Percentiles rank a stretch among this genome's conserved stretches.
Conservation (phyloP, 1,139 yeast genomes). For the Saccharomyces hybrid region DNA sequence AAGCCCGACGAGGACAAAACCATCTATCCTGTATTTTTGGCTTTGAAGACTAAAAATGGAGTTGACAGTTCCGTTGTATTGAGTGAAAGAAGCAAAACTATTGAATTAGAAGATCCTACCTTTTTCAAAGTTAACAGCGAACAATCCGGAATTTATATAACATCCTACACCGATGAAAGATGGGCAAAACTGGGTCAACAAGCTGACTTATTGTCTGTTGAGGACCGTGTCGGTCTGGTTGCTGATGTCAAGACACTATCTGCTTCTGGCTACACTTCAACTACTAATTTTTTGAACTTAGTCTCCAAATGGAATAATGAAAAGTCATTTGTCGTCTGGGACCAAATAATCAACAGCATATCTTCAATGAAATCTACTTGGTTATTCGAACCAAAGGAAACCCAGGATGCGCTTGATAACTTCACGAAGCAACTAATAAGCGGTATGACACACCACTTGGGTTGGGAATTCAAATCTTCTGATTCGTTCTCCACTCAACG, state of each 20-base stretch:
- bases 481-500: slow-evolving; percentile 71
- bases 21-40: slow-evolving; percentile 78
- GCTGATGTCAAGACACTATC: slow-evolving; percentile 75
- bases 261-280: slow-evolving; percentile 62
- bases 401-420: slow-evolving; percentile 48
- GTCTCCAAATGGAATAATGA: slow-evolving; percentile 64
- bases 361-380: slow-evolving; percentile 57
- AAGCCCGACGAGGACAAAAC: slow-evolving; percentile 61
- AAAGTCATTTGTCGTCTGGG: slow-evolving; percentile 71
- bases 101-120: slow-evolving; percentile 36
- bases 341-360: slow-evolving; percentile 51
- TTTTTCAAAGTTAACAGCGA: slow-evolving; percentile 77
- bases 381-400: slow-evolving; percentile 55
- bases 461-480: slow-evolving; percentile 55
- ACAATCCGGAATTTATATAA: slow-evolving; percentile 78
- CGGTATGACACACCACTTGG: slow-evolving; percentile 50
- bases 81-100: slow-evolving; percentile 44
- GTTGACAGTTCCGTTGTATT: slow-evolving; percentile 57
- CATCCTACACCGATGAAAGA: slow-evolving; percentile 67
- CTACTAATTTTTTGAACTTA: slow-evolving; percentile 56
- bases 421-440: slow-evolving; percentile 56
- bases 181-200: slow-evolving; percentile 68
- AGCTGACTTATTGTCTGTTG: slow-evolving; percentile 66
- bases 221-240: slow-evolving; percentile 79
- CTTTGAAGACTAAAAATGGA: slow-evolving; percentile 59